Percentiles rank a stretch among this genome's conserved stretches.
Conservation (phyloP, 805 yeast genomes). For the Candida wancherniae region DNA sequence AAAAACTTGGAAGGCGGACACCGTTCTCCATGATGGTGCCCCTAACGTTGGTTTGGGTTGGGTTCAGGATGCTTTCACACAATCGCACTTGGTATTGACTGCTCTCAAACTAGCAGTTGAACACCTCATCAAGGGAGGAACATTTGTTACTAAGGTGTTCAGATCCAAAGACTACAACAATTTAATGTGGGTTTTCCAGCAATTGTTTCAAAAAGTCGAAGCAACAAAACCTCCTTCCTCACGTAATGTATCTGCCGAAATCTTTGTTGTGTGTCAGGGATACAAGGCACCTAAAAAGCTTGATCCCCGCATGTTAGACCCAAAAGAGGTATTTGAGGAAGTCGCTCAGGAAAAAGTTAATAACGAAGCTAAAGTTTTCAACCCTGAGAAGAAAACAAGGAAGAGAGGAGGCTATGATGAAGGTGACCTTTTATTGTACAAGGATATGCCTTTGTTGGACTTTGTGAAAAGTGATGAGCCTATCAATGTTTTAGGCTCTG, state of each 20-base stretch:
- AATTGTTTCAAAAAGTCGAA: conserved; percentile 91
- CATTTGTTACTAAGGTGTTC: conserved; percentile 93
- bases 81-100: conserved; percentile 90
- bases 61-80: conserved; percentile 99
- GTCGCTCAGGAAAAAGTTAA: conserved; percentile 60
- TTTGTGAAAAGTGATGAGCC: conserved; percentile 82
- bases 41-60: conserved; percentile 99
- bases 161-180: conserved; percentile 98
- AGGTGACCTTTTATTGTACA: conserved; percentile 72
- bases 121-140: conserved; percentile 85
- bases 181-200: conserved; percentile 95
- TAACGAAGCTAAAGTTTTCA: conserved; percentile 86
- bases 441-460: conserved; percentile 69
- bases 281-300: conserved; percentile 94
- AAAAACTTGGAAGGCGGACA: conserved; percentile 99
- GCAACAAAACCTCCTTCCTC: conserved; percentile 99
- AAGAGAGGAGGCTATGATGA: conserved; percentile 97
- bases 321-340: conserved; percentile 93
- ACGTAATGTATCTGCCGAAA: conserved; percentile 98
- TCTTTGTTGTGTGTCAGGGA: conserved; percentile 93
- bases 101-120: conserved; percentile 93
- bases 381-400: conserved; percentile 88
- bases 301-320: conserved; percentile 89
- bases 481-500: conserved; percentile 71
- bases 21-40: conserved; percentile 98